A percentile compares a stretch with the other conserved stretches of the same genome.
Conservation (phyloP, 139 green algal genomes). For the Parachlorella kessleri region DNA sequence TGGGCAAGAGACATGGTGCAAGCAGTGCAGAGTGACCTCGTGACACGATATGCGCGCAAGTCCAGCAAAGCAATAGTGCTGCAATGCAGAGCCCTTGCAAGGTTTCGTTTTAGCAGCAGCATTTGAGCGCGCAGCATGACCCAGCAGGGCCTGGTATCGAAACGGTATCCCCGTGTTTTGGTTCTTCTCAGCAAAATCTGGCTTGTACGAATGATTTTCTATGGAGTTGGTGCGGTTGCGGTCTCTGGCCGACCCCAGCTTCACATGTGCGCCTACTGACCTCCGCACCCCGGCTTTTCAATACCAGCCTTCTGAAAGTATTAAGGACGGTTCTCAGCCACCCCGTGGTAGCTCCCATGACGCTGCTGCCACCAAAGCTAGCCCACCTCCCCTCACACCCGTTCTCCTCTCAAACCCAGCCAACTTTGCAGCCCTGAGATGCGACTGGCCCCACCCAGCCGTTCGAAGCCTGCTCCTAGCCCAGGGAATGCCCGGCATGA, state of each 20-base stretch:
- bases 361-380: no score
- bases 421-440: constrained; percentile 9
- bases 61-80: not conserved
- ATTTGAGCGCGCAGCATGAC: not conserved
- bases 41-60: no score
- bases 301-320: no score
- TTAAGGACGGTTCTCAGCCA: no score
- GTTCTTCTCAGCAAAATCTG: not conserved
- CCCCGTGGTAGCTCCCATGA: no score
- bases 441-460: constrained; percentile 9
- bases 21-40: not conserved
- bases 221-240: not conserved
- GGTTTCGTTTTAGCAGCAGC: not conserved
- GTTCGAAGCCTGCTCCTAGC: constrained; percentile 3
- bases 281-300: no score
- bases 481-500: constrained; percentile 7
- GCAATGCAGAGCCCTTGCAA: not conserved
- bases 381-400: no score
- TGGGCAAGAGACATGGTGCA: not conserved
- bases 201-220: not conserved
- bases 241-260: not conserved
- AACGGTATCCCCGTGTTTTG: not conserved
- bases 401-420: no score
- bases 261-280: no score
- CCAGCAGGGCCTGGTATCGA: not conserved